Conservation (phyloP, 805 yeast genomes). For the Metschnikowia noctiluminum region DNA sequence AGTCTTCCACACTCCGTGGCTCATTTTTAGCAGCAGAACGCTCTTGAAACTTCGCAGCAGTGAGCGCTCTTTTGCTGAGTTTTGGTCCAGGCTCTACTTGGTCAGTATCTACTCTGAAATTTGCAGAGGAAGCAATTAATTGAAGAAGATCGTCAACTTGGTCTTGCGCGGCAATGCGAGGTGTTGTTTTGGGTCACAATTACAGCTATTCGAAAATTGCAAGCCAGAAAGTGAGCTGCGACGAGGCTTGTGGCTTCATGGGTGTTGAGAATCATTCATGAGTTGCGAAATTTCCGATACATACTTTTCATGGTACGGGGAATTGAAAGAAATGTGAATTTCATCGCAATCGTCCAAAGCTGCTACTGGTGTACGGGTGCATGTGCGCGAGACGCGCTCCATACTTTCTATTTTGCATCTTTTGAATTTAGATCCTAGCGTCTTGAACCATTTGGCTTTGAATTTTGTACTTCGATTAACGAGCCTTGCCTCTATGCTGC, state of each 20-base stretch:
- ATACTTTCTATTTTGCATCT: not conserved
- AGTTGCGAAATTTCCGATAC: not conserved
- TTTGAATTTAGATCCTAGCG: not conserved
- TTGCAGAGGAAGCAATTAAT: no score
- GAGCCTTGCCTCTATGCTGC: not conserved
- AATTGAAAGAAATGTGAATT: no score
- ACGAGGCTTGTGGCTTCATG: no score
- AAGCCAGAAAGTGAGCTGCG: no score
- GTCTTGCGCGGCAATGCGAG: not conserved
- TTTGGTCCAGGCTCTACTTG: constrained; percentile 9
- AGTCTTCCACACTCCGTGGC: constrained; percentile 45
- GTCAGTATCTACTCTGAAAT: not conserved
- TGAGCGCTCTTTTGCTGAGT: constrained; percentile 4
- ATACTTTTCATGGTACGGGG: constrained; percentile 1
- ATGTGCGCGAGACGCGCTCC: not conserved
- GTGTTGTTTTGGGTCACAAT: not conserved
- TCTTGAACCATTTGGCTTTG: no score
- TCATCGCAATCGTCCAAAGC: not conserved
- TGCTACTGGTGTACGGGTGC: not conserved
- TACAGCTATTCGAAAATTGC: no score
- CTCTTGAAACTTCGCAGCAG: not conserved
- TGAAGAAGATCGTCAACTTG: no score
- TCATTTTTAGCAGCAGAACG: not conserved
- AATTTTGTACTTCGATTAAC: no score
- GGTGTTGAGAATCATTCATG: no score